A percentile compares a stretch with the other conserved stretches of the same genome.
Evolutionary conservation across 78 protist genomes (phyloP).

Genomic region (Cavenderia fasciculata): DNA sequence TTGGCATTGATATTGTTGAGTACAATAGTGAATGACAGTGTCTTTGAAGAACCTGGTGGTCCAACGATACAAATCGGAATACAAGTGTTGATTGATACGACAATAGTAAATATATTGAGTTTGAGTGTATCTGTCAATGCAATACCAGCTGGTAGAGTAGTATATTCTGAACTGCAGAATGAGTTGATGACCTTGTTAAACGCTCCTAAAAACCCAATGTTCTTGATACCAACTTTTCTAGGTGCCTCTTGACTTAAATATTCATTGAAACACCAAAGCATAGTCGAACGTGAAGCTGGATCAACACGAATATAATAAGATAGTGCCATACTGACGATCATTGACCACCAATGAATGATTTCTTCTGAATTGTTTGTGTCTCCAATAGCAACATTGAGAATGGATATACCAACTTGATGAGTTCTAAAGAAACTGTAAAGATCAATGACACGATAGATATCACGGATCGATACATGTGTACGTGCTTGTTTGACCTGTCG

Average conservation of each 20-base stretch:
- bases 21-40: slow-evolving; percentile 33
- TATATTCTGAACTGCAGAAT: background rate
- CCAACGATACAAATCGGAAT: slow-evolving; percentile 62
- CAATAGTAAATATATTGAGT: slow-evolving; percentile 40
- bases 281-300: background rate
- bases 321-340: background rate
- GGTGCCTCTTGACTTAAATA: background rate
- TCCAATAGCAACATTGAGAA: background rate
- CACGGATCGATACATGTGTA: slow-evolving; percentile 74
- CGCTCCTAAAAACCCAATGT: background rate
- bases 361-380: background rate
- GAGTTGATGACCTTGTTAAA: background rate
- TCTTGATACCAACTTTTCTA: background rate
- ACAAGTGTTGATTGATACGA: slow-evolving; percentile 21
- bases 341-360: slow-evolving; percentile 4
- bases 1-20: slow-evolving; percentile 65
- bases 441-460: slow-evolving; percentile 46
- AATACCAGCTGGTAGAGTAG: slow-evolving; percentile 51
- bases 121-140: slow-evolving; percentile 48
- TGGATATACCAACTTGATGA: background rate
- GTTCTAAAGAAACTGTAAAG: slow-evolving; percentile 46
- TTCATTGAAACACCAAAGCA: background rate
- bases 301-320: slow-evolving; percentile 21
- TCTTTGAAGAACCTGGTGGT: slow-evolving; percentile 79
- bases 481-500: slow-evolving; percentile 10